Base-by-base conservation (phyloP, 2,329 filamentous ascomycete species). In the Blastomyces emzantsi region DNA sequence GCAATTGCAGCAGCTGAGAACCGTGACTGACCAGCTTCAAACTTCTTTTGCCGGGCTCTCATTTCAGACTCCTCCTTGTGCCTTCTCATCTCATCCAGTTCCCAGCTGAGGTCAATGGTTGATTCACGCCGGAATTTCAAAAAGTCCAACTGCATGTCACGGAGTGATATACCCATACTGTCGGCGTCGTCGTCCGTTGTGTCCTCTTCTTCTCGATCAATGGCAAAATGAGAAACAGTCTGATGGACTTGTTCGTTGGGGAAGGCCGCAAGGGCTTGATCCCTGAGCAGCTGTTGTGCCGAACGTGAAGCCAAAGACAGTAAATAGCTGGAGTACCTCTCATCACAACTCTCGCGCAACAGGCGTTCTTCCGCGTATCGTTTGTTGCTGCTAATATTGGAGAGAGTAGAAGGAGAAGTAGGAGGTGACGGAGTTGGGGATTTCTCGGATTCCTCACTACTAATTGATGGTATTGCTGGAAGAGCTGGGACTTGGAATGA, bases 271-370 rank as follows among this genome's bases (percentile, higher is more conserved):
- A 81, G 71, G 19, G 78, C 74, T 67, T 78, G 77, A 69, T 96
- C 90, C 66, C 89, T 86, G 67, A 97, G 80, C 73, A 93, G 88
- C 71, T 87, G 86, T 73, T 94, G 87, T 9, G 89, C 90, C 71
- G 91, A 88, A 71, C 87, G 88, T 60, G 90, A 90, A 54, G 92
- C 90, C 64, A 96, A 80, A 63, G 89, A 86, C 64, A 96, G 83
- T 63, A 96, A 78, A 74, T 92, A 92, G 47, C 87, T 86, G 61
- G 88, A 86, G 69, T 90, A 88, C 66, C 85, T 83, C 66, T 90
- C 89, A 71, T 94, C 90, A 67, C 89, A 88, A 64, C 82, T 92
- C 81, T 81, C 82, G 69, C 79, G 68, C 33, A 61, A 67, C 47
- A 64, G 63, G 25, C 25, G 25, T 25, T 65, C 47, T 22, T 55